These are phyloP conservation scores for Excoecaria agallocha DNA, from an alignment of 345 rosid species.

Conservation along the genomic window DNA sequence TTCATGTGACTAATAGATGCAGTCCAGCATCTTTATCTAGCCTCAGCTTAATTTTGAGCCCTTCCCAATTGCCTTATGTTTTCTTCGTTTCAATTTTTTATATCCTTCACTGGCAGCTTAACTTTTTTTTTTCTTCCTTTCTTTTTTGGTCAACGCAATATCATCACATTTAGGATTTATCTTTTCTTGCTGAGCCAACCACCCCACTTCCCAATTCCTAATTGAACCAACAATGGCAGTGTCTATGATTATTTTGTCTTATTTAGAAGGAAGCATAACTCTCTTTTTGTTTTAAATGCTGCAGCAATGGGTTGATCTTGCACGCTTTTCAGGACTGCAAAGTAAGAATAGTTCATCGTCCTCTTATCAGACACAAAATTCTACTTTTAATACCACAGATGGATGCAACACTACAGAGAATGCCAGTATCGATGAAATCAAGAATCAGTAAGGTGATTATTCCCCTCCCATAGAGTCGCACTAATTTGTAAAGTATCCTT, in stretches of 20 bases:
- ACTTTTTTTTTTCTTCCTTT: neutral
- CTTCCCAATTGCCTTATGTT: neutral
- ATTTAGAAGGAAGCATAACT: neutral
- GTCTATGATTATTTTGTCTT: neutral
- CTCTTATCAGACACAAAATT: slow-evolving; percentile 40
- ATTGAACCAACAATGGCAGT: neutral
- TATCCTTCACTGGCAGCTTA: neutral
- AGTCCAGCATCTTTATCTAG: neutral
- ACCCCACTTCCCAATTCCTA: neutral
- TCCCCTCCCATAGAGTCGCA: neutral
- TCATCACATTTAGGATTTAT: neutral
- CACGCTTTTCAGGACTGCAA: slow-evolving; percentile 78
- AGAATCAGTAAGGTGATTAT: slow-evolving; percentile 48
- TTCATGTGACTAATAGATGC: neutral
- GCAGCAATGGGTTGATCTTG: slow-evolving; percentile 99
- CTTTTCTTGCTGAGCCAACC: neutral
- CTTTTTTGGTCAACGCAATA: neutral
- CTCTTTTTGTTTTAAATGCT: slow-evolving; percentile 19
- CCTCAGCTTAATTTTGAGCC: neutral
- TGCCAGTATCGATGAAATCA: slow-evolving; percentile 52
- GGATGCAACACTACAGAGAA: slow-evolving; percentile 59
- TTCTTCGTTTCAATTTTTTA: neutral
- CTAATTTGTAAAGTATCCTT: slow-evolving; percentile 16
- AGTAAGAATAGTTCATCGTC: slow-evolving; percentile 44
- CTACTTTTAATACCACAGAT: slow-evolving; percentile 36